Evolutionary conservation across 192 early-diverging fungal species (phyloP), one percentile per base, ranked within the genome.

Genomic region (Coemansia sp.): DNA sequence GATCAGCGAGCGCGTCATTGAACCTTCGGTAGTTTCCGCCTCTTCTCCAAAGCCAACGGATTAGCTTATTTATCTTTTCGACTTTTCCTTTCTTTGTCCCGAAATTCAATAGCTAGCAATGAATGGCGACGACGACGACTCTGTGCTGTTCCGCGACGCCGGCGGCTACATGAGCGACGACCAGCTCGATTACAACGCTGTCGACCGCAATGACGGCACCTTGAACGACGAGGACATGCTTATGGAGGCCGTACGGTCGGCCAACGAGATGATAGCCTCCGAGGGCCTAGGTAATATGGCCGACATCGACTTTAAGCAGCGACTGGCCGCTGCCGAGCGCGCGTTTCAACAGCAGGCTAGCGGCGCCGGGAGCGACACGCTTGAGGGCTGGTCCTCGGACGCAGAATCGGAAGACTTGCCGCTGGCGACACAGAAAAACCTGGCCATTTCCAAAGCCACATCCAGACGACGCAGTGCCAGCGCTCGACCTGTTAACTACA

Each of bases 221-320:
- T 19, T 42, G 25, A 31, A 31, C 8, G 59, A 69, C 37, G 62
- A 66, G 20, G 45, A 27, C 15, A 67, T 62, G 31, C 62, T 82
- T 32, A 54, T 72, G 17, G 49, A 60, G 6, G 79, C 79, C 17
- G 64, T 76, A 17, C 68, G 70, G 1, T 76, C 70, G 4, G 74
- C 70, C 0, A 40, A 64, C 9, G 70, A 73, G 20, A 82, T 76
- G 79, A 61, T 82, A 20, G 73, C 70, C 15, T 73, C 79, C 24
- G 73, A 76, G 42, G 79, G 79, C 6, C 35, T 76, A 17, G 74
- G 67, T 3, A 65, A 62, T 42, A 76, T 73, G 70, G 61, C 76
- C 1, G 46, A 73, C 67, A 73, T 82, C 22, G 70, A 73, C 24
- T 53, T 68, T 19, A 42, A 71, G 42, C 70, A 76, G 40, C 60